These are phyloP conservation scores for Gastrodia elata DNA, from an alignment of 106 monocot genomes.

Conservation along the genomic window DNA sequence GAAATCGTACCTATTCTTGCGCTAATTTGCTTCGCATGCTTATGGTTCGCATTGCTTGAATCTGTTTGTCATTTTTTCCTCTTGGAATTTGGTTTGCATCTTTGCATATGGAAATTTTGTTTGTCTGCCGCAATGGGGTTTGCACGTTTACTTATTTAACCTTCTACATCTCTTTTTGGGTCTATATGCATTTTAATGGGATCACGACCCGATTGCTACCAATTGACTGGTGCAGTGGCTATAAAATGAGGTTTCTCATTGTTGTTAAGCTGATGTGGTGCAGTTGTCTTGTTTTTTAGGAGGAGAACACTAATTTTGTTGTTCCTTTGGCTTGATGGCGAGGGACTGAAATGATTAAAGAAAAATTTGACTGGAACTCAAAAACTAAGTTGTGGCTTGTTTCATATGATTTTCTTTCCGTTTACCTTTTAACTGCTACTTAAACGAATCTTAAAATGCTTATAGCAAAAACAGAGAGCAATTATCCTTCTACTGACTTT, in stretches of 20 bases:
- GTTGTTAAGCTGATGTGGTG: neutral
- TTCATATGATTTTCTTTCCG: too few species aligned
- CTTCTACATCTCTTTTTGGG: neutral
- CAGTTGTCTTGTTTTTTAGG: neutral
- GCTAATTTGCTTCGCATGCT: neutral
- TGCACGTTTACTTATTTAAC: neutral
- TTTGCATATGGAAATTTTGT: neutral
- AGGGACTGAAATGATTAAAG: neutral
- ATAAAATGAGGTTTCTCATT: neutral
- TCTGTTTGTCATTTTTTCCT: neutral
- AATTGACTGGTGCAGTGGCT: neutral
- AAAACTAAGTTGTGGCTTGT: neutral
- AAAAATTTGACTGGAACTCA: neutral
- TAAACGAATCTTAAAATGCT: too few species aligned
- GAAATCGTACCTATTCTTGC: neutral
- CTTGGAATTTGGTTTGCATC: neutral
- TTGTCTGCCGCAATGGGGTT: neutral
- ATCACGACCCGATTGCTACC: neutral
- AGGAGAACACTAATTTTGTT: neutral
- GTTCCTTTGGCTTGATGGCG: neutral
- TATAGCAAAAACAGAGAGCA: too few species aligned
- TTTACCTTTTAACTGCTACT: too few species aligned
- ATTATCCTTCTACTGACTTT: neutral
- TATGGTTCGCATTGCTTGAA: neutral
- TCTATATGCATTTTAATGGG: neutral